Conservation (phyloP, 345 rosid species). For the Firmiana major region DNA sequence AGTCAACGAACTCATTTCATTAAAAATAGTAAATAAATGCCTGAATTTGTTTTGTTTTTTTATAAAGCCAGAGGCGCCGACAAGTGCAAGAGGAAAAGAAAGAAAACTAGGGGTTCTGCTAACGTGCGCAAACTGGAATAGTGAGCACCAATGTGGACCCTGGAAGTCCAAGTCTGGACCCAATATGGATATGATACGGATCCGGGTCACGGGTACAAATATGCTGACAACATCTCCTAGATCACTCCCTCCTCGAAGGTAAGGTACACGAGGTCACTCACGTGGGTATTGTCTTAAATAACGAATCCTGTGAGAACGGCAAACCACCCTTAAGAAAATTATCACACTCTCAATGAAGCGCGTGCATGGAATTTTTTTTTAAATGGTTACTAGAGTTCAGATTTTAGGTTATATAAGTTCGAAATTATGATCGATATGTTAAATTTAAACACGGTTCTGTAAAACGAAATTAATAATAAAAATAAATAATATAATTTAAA, state of each 20-base stretch:
- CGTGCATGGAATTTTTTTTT: not conserved
- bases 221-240: not conserved
- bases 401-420: no score
- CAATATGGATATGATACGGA: not conserved
- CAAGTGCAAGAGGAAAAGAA: not conserved
- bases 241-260: conserved; percentile 18
- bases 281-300: conserved; percentile 13
- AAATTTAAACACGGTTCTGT: no score
- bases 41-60: not conserved
- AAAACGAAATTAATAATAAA: no score
- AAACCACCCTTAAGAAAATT: not conserved
- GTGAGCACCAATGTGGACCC: not conserved
- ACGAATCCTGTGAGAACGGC: not conserved
- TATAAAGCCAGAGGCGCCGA: conserved; percentile 24
- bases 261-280: conserved; percentile 17
- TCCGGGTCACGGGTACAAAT: conserved; percentile 12
- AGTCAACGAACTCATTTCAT: conserved; percentile 12
- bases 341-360: not conserved
- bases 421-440: no score
- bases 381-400: no score
- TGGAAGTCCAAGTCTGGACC: not conserved
- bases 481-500: no score
- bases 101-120: not conserved
- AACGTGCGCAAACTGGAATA: not conserved
- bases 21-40: not conserved